Evolutionary conservation across 305 asterid genomes (phyloP).

Genomic region (Withania somnifera): DNA sequence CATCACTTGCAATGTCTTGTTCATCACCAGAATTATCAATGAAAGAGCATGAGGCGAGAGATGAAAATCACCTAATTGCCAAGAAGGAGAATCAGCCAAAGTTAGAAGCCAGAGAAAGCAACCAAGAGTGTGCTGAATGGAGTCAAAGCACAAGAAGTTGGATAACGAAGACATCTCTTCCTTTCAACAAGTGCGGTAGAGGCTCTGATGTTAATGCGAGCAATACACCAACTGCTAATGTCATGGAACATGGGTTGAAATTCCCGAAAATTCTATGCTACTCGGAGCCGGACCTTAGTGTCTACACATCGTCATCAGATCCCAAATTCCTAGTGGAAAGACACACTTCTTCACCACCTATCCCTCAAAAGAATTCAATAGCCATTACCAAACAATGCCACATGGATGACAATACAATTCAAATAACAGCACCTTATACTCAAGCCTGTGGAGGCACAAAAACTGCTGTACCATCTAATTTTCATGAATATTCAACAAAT

Average conservation of each 20-base stretch:
- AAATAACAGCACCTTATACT: background rate
- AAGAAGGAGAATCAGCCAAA: conserved; percentile 17
- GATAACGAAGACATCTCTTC: no score
- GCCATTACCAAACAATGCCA: conserved; percentile 14
- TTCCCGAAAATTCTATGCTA: conserved; percentile 20
- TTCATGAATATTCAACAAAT: conserved; percentile 18
- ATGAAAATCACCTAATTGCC: conserved; percentile 12
- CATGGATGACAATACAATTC: conserved; percentile 14
- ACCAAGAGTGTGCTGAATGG: conserved; percentile 21
- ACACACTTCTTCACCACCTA: conserved; percentile 17
- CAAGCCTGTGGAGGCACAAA: conserved; percentile 9
- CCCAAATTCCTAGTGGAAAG: conserved; percentile 8
- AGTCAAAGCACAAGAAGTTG: conserved; percentile 2
- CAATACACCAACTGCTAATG: conserved; percentile 10
- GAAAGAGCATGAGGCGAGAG: conserved; percentile 20
- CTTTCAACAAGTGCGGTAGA: conserved; percentile 13
- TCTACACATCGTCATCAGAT: conserved; percentile 18
- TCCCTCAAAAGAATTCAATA: conserved; percentile 17
- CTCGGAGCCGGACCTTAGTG: conserved; percentile 9
- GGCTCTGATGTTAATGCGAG: conserved; percentile 4
- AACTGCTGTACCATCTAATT: conserved; percentile 12
- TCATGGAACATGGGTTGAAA: conserved; percentile 19
- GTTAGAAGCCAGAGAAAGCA: conserved; percentile 12
- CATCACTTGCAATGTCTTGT: conserved; percentile 25
- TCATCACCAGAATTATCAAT: conserved; percentile 19